Conservation (phyloP, 371 early-diverging fungal species). For the Dentiscutata heterogama region DNA sequence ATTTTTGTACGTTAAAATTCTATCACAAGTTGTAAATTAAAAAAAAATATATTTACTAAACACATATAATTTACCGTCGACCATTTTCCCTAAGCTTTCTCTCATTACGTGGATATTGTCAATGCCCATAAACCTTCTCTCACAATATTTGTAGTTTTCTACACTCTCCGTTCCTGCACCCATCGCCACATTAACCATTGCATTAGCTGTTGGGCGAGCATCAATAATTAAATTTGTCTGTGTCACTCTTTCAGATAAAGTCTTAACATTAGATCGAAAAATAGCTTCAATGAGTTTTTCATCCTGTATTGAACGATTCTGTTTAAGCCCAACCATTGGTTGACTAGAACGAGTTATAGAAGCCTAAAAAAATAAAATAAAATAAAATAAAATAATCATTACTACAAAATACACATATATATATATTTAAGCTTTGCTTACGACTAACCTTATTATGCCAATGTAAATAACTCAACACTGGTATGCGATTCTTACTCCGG, state of each 20-base stretch:
- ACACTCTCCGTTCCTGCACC: slow-evolving; percentile 96
- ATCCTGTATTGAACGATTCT: slow-evolving; percentile 95
- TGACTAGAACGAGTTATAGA: slow-evolving; percentile 95
- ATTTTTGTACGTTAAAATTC: background rate
- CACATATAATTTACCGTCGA: slow-evolving; percentile 73
- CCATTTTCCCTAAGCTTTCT: slow-evolving; percentile 83
- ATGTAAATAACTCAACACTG: slow-evolving; percentile 91
- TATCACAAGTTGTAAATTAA: too few relatives aligned
- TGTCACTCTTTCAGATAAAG: slow-evolving; percentile 58
- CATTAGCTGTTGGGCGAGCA: slow-evolving; percentile 95
- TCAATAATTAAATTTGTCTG: slow-evolving; percentile 88
- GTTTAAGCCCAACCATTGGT: slow-evolving; percentile 94
- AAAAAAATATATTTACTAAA: background rate
- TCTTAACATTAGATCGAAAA: slow-evolving; percentile 70
- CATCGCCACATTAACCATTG: slow-evolving; percentile 92
- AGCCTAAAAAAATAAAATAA: slow-evolving; percentile 60
- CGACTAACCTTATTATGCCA: slow-evolving; percentile 71
- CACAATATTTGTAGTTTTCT: slow-evolving; percentile 91
- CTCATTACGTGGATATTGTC: slow-evolving; percentile 98
- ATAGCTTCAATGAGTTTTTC: slow-evolving; percentile 96
- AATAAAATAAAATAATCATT: background rate
- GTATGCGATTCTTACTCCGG: slow-evolving; percentile 91
- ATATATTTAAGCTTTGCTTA: background rate
- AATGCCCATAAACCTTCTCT: slow-evolving; percentile 89
- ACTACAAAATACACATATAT: background rate